Evolutionary conservation across 2,329 filamentous ascomycete species (phyloP), one percentile per base, ranked within the genome.

Genomic region (Colletotrichum cuscutae): DNA sequence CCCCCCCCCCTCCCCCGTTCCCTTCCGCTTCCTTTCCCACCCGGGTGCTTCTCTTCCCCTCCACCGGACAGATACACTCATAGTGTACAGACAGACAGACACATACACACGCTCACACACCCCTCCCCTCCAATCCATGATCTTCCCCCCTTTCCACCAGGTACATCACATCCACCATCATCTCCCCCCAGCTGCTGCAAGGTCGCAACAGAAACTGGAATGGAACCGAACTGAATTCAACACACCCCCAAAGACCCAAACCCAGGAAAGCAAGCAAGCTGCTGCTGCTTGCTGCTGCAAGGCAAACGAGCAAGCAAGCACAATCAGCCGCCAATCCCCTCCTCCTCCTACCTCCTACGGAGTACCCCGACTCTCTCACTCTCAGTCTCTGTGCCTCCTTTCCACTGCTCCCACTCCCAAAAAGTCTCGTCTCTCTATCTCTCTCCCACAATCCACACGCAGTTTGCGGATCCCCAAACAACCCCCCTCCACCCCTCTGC

Each of bases 111-210:
- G n/a, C 22, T 24, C 30, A 65, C 59, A 46, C 61, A n/a, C 62
- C 42, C 68, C 54, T 30, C 54, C 42, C 22, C 54, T 52, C 68
- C 35, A 42, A n/a, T n/a, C 60, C 60, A 42, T 60, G 35, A 49
- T n/a, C 26, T 26, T 26, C 8, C 58, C 57, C 35, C 57, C 59
- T 26, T 61, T 49, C 59, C 59, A 61, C 37, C 28, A 30, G 59
- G 59, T 62, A 62, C 37, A 37, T 62, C 26, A 30, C 61, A 63
- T 53, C 61, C 61, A 52, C n/a, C 42, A 24, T 63, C 42, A 6
- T 63, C 28, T 35, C 54, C 67, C 56, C 62, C 32, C 30, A 60
- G 30, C 30, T 32, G 28, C 54, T 58, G 64, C 64, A 66, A 66
- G 54, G 64, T 66, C 64, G 35, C 64, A 66, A 35, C 30, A 54